Base-by-base conservation (phyloP, 257 asterid species). In the Ilex aquifolium region DNA sequence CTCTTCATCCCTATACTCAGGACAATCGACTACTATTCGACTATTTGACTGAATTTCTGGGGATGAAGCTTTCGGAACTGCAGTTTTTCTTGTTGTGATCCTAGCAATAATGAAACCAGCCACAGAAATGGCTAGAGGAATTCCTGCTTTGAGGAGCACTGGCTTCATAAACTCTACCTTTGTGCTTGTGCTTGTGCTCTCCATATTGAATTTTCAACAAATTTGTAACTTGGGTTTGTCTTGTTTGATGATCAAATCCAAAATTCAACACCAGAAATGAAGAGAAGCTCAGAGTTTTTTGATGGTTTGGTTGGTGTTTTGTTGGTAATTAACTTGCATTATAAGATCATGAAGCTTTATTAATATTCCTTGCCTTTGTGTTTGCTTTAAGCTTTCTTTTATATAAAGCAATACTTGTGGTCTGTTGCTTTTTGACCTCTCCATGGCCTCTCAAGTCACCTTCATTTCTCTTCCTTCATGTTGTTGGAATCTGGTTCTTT, bases 61-160 rank as follows among this genome's bases (percentile, higher is more conserved):
- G 27, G 31, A 12, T 42, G 75, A 51, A 71, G 40, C 7, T 15
- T 21, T 54, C 16, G 63, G 32, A 46, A 1, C 17, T 55, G 67
- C 40, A 40, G 49, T 12, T 50, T 65, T 87, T 44, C 67, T 75
- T 14, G 69, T 56, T 10, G 72, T 57, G 44, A 80, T 71, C 60
- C 65, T 71, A 9, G 85, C 80, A 16, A 84, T 32, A 46, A 79
- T 30, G 48, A 75, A 79, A 40, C 90, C 84, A 57, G 80, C 88
- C 61, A 85, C 66, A 13, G 88, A 69, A 69, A 80, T 65, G 74
- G 81, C 88, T n/a, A 87, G 69, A 11, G 90, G 84, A 48, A 84
- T 75, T 63, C 95, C 95, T 56, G 85, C 84, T 72, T 70, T 81
- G 16, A 75, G 31, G 44, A 80, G 17, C 32, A 63, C 56, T 39